Base-by-base conservation (phyloP, 2,329 filamentous ascomycete genomes). In the Trichoderma hamatum region DNA sequence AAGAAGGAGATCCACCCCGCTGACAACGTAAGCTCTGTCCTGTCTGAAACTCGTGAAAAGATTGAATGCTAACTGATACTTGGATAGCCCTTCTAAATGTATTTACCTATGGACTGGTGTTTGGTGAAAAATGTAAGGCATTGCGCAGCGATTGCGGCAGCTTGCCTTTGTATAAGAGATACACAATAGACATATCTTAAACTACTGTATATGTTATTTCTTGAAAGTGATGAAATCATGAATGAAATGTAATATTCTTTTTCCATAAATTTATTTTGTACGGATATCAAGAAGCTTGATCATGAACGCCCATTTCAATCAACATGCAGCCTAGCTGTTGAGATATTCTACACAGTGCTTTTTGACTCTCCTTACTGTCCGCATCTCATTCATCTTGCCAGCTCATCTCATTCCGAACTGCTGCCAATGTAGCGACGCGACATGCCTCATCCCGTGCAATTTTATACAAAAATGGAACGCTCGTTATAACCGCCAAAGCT, bases 1-100 rank as follows among this genome's bases (percentile, higher is more conserved):
- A 84, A 85, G 77, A 81, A 85, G 76, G 83, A 87, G 76, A 74
- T 86, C 73, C 84, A 86, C 73, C 81, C 88, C 70, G 86, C 87
- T 70, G 88, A 90, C 81, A 89, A 89, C 81, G 88, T 90, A 74
- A 82, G 87, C 84, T 13, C 6, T 16, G 21, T 19, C 7, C 13
- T 3, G 1, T 5, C 19, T 32, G 11, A 32, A 49, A 14, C 6
- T 11, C 43, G 0, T 9, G 2, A 21, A 36, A 11, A 51, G 3
- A 10, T 13, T 21, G 43, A 1, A 26, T 62, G 56, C 75, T 81
- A 72, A 81, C 68, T 3, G 34, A 14, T 13, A 32, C 9, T 13
- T 49, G 0, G 46, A 82, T 49, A 66, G 81, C 80, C 81, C 64
- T 83, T 83, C 76, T 83, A 82, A 82, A 75, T 72, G 28, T 30